Evolutionary conservation across 495 filamentous ascomycete genomes (phyloP).

Genomic region (Hyaloscypha variabilis): DNA sequence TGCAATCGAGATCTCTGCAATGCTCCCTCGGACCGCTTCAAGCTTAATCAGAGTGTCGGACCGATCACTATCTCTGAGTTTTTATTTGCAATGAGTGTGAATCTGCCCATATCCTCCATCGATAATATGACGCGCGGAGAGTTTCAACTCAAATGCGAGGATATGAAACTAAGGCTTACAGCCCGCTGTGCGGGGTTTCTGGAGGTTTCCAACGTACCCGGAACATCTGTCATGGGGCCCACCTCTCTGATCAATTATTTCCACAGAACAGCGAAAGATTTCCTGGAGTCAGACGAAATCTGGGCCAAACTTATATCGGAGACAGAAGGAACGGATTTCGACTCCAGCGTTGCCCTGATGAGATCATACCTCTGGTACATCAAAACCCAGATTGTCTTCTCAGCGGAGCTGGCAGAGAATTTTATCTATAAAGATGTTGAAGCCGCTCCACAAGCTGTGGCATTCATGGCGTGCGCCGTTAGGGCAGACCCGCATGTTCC

Average conservation of each 20-base stretch:
- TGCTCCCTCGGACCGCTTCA: no score
- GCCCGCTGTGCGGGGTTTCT: slow-evolving; percentile 22
- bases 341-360: slow-evolving; percentile 6
- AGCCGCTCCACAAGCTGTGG: neutral
- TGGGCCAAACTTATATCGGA: neutral
- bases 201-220: slow-evolving; percentile 2
- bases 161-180: neutral
- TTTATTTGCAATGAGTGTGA: slow-evolving; percentile 10
- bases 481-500: neutral
- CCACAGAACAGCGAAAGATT: slow-evolving; percentile 19
- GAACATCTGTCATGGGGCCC: neutral
- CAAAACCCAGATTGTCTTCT: neutral
- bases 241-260: slow-evolving; percentile 4
- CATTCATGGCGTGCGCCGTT: neutral
- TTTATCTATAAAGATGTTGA: neutral
- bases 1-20: neutral
- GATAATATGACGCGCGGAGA: neutral
- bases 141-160: neutral
- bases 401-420: neutral
- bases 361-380: neutral
- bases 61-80: neutral
- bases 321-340: neutral
- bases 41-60: neutral
- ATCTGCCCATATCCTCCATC: neutral
- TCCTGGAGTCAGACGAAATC: neutral